Conservation (phyloP, 768 basidiomycete species). For the Kwoniella mangroviensis region DNA sequence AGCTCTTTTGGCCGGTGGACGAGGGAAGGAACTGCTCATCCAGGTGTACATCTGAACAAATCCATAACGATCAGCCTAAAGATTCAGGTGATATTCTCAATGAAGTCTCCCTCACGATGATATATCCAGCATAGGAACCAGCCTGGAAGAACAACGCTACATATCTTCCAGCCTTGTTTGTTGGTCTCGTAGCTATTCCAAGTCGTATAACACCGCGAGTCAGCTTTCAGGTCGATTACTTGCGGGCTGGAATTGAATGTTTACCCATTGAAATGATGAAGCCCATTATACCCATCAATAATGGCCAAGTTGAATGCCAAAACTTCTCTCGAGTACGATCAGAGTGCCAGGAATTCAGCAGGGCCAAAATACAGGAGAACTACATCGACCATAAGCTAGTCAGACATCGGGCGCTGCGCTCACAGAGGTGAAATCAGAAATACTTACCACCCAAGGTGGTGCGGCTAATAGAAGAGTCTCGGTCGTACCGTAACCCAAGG, state of each 20-base stretch:
- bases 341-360: constrained; percentile 64
- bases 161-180: constrained; percentile 40
- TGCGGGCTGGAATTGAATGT: not conserved
- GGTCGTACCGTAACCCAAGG: constrained; percentile 44
- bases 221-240: not conserved
- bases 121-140: constrained; percentile 63
- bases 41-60: constrained; percentile 61
- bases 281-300: constrained; percentile 66
- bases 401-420: not conserved
- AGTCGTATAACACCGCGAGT: not conserved
- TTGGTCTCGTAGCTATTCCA: constrained; percentile 20
- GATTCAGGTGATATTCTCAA: not conserved
- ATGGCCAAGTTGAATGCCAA: constrained; percentile 62
- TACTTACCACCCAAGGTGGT: constrained; percentile 45
- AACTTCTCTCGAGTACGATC: constrained; percentile 73
- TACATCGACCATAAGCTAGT: not conserved
- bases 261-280: constrained; percentile 55
- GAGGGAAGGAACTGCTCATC: constrained; percentile 68
- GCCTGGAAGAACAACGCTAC: constrained; percentile 59
- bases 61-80: not conserved
- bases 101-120: constrained; percentile 4
- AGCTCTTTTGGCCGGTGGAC: constrained; percentile 80
- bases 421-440: not conserved
- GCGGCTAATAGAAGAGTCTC: constrained; percentile 46
- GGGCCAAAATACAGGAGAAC: constrained; percentile 60